Evolutionary conservation across 306 rosid species (phyloP), one percentile per base, ranked within the genome.

Genomic region (Trifolium pratense): DNA sequence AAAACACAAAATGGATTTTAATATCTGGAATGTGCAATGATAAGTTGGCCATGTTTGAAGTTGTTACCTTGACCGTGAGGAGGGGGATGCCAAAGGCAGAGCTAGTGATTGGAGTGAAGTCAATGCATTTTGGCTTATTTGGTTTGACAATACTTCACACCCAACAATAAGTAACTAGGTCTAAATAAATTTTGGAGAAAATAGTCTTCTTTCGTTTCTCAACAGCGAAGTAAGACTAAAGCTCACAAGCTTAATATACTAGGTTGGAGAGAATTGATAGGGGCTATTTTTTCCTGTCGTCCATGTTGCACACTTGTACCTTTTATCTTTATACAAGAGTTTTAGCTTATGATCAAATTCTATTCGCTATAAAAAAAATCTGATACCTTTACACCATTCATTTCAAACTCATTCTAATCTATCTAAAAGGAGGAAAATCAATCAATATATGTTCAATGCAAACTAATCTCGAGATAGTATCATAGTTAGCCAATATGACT

Each of bases 11-110:
- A 26, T 53, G 25, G 16, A 32, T 36, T 71, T 75, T 71, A 23
- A 48, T 45, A 75, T 56, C 39, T 71, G 17, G 64, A 43, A 61
- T 26, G 57, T 15, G 59, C 55, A 64, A 37, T 8, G 61, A 75
- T 12, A 43, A 37, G 48, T 36, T 17, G 42, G 26, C 17, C 36
- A 34, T 34, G 63, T 15, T 23, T 20, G 29, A 71, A 71, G 12
- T 13, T 16, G 20, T 71, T 21, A 15, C 17, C 11, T 71, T 53
- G 29, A 71, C n/a, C 17, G 11, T 15, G 46, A 59, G 31, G 51
- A 39, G 14, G 46, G 67, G 45, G 58, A 13, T 32, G 37, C 25
- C 16, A 6, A 60, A 73, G 57, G 43, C 45, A 16, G 0, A 14
- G 36, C 10, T 43, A 60, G 69, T 45, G 48, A 13, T 13, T 46